Base-by-base conservation (phyloP, 441 rosid species). In the Lepidium campestre region DNA sequence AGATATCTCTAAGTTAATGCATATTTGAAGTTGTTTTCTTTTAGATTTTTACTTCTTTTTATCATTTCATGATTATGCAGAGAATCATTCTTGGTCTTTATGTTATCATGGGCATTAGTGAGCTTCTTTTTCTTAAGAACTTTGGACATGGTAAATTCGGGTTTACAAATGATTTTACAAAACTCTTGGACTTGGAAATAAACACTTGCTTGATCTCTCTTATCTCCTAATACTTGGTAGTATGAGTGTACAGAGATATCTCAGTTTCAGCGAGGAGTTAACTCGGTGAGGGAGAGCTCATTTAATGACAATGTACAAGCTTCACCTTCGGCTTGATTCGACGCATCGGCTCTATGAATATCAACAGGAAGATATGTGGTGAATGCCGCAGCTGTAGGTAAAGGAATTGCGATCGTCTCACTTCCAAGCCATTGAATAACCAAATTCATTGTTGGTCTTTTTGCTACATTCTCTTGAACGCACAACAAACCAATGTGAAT, bases 351-450 rank as follows among this genome's bases (percentile, higher is more conserved):
- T 46, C 29, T 11, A 19, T 46, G 29, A 6, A 2, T 0, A 10
- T 31, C 41, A 10, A 3, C 10, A 32, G 42, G 17, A 54, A 3
- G 2, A 34, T 35, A 15, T 35, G 29, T 19, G 1, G 62, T 57
- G 19, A 57, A 57, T 37, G 34, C 62, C 37, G 62, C 62, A 37
- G 45, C 31, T 39, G 62, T 37, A 37, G 62, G 62, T 57, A 57
- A 37, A 8, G 62, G 62, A n/a, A 57, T 57, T 8, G 9, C 2
- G 46, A 57, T n/a, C 13, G 46, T 20, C 1, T 57, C 61, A 56
- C 61, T 56, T 36, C 61, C 61, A 56, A 56, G 61, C 61, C 61
- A 56, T 56, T 56, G 46, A 36, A 36, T 56, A 13, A 56, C 46
- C 32, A 56, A 36, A 36, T 13, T 56, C 61, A 56, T 56, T 6